Evolutionary conservation across 495 filamentous ascomycete species (phyloP).

Genomic region (Penicillium malachiteum): DNA sequence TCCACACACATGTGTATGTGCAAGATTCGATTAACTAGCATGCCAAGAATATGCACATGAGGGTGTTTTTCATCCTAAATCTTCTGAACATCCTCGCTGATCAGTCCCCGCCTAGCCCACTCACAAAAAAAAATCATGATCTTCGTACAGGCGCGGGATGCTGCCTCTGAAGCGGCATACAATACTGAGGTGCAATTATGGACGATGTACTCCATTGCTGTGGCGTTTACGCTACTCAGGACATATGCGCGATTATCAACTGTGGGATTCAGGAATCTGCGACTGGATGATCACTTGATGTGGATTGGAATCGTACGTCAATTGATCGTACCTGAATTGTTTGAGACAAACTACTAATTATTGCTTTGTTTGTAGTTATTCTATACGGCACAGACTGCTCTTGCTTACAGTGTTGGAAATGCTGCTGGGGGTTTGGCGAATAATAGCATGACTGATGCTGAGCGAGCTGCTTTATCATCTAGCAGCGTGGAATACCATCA

Average conservation of each 20-base stretch:
- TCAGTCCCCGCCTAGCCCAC: constrained; percentile 1
- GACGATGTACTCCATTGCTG: constrained; percentile 45
- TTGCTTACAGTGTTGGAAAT: constrained; percentile 33
- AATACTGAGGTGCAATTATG: constrained; percentile 44
- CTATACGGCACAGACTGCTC: constrained; percentile 35
- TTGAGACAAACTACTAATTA: constrained; percentile 7
- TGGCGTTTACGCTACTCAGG: constrained; percentile 44
- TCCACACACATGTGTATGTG: too few relatives aligned
- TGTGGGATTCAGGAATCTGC: constrained; percentile 41
- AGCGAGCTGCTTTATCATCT: constrained; percentile 39
- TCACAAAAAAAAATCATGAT: neutral
- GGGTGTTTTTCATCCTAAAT: neutral
- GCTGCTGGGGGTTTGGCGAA: constrained; percentile 47
- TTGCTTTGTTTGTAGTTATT: constrained; percentile 23
- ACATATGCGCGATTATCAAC: constrained; percentile 41
- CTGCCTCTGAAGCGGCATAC: constrained; percentile 29
- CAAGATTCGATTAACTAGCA: too few relatives aligned
- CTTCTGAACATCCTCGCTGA: constrained; percentile 4
- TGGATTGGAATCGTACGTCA: constrained; percentile 46
- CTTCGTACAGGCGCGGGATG: constrained; percentile 23
- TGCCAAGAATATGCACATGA: neutral
- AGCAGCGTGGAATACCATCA: constrained; percentile 32
- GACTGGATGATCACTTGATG: constrained; percentile 55
- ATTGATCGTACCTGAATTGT: neutral
- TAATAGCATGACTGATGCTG: constrained; percentile 47